These are phyloP conservation scores for Teratosphaeriaceae sp. DNA, from an alignment of 2,329 filamentous ascomycete species.

Conservation along the genomic window DNA sequence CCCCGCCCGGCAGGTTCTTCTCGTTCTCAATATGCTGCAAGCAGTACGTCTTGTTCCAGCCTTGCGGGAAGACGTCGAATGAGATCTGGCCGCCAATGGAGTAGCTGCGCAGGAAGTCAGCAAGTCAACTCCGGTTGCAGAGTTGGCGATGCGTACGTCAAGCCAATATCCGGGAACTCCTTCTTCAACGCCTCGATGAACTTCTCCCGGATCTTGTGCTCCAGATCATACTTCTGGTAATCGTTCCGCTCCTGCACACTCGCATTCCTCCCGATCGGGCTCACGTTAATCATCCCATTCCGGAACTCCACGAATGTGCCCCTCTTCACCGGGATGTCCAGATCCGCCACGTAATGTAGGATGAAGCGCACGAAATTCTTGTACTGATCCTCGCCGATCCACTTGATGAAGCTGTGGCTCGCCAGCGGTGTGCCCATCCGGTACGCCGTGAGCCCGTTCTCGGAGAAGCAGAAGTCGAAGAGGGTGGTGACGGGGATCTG, in stretches of 20 bases:
- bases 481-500: conserved; percentile 67
- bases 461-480: conserved; percentile 96
- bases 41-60: conserved; percentile 99
- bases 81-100: conserved; percentile 97
- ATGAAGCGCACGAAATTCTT: conserved; percentile 70
- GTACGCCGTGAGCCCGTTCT: conserved; percentile 92
- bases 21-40: conserved; percentile 80
- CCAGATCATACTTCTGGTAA: conserved; percentile 74
- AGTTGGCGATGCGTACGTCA: conserved; percentile 58
- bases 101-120: conserved; percentile 49
- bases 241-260: conserved; percentile 70
- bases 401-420: conserved; percentile 81
- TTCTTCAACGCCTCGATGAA: conserved; percentile 73
- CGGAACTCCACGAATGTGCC: conserved; percentile 85
- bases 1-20: conserved; percentile 55
- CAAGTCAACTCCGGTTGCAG: not conserved
- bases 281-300: conserved; percentile 87
- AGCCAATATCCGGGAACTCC: conserved; percentile 72
- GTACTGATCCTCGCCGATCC: conserved; percentile 81
- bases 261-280: conserved; percentile 80
- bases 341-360: conserved; percentile 75
- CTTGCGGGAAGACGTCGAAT: conserved; percentile 93
- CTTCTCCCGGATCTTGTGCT: conserved; percentile 66
- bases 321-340: conserved; percentile 75
- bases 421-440: conserved; percentile 71